Conservation (phyloP, 2,329 filamentous ascomycete genomes). For the Neofusicoccum sp. region DNA sequence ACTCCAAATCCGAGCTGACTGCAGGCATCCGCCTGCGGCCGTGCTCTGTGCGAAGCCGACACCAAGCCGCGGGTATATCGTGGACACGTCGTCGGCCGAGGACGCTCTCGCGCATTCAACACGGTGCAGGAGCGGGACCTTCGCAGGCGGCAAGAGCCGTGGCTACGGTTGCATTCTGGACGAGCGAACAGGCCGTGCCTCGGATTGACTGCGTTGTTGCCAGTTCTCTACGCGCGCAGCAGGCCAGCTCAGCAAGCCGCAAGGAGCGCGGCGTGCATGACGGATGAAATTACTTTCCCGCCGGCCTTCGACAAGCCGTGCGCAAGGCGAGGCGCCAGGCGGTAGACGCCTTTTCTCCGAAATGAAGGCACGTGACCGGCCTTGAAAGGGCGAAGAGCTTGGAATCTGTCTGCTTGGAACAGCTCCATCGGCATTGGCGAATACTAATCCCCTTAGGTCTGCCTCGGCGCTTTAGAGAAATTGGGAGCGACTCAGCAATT, state of each 20-base stretch:
- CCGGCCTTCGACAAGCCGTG: background rate
- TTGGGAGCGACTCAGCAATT: too few species aligned
- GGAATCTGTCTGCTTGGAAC: background rate
- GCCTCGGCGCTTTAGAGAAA: background rate
- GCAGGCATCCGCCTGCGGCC: background rate
- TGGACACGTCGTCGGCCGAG: background rate
- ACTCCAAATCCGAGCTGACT: background rate
- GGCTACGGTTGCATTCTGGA: background rate
- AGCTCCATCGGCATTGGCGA: background rate
- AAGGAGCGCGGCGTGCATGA: background rate
- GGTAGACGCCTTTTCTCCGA: slow-evolving; percentile 2
- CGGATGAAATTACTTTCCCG: background rate
- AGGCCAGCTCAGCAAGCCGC: background rate
- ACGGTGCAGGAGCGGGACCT: background rate
- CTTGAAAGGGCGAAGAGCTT: background rate
- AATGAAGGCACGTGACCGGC: slow-evolving; percentile 1
- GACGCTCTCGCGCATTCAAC: background rate
- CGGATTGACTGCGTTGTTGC: background rate
- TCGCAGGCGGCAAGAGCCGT: background rate
- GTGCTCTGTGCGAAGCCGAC: background rate
- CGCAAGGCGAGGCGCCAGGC: background rate
- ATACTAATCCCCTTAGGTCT: background rate
- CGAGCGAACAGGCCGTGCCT: background rate
- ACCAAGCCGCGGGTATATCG: background rate
- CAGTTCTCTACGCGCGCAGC: background rate